phyloP scores from a whole-genome alignment of 371 early-diverging fungal genomes.

The Blakeslea trispora region DNA sequence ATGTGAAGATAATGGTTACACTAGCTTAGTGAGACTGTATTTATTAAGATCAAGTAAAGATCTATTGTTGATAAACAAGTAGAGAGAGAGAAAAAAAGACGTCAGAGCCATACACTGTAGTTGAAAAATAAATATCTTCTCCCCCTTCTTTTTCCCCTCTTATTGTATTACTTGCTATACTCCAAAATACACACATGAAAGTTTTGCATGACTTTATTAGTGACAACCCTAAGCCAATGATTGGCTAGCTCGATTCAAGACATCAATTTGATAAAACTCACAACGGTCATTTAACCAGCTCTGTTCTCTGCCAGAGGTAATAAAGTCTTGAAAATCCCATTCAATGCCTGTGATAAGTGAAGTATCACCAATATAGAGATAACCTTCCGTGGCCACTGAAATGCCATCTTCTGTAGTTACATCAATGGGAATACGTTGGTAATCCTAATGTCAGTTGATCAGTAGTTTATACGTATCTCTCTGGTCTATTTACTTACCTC shows the following conservation, averaged over 20 bases:
- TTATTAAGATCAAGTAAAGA: no score
- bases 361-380: constrained; percentile 39
- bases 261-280: constrained; percentile 27
- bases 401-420: constrained; percentile 12
- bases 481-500: constrained; percentile 26
- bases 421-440: constrained; percentile 25
- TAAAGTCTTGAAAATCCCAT: constrained; percentile 31
- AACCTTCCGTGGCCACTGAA: constrained; percentile 25
- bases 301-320: constrained; percentile 19
- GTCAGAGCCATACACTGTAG: no score
- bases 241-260: neutral
- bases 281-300: constrained; percentile 29
- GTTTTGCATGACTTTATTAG: neutral
- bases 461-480: neutral
- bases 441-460: constrained; percentile 26
- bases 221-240: no score
- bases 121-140: no score
- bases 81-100: no score
- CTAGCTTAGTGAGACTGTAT: no score
- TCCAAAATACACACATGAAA: neutral
- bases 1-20: neutral
- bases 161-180: no score
- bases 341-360: constrained; percentile 27
- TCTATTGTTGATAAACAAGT: no score
- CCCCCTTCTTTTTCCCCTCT: no score